A percentile compares a stretch with the other conserved stretches of the same genome.
Conservation (phyloP, 2,329 filamentous ascomycete genomes). For the Geosmithia flava region DNA sequence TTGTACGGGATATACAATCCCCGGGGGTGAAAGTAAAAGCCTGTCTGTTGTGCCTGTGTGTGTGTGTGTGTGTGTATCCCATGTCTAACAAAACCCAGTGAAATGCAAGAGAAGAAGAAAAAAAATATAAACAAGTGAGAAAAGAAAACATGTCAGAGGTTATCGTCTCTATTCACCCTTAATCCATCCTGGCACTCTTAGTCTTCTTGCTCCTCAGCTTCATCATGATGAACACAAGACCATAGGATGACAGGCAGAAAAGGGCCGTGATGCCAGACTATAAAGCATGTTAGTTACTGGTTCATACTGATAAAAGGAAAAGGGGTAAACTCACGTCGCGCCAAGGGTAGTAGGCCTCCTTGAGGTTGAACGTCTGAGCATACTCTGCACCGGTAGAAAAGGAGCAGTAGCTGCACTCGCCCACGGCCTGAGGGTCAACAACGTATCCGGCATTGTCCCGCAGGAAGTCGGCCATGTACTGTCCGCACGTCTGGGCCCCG, state of each 20-base stretch:
- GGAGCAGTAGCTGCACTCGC: conserved; percentile 42
- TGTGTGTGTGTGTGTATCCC: too few relatives aligned
- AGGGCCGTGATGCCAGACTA: conserved; percentile 35
- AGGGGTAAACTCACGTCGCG: conserved; percentile 27
- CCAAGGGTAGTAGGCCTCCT: conserved; percentile 48
- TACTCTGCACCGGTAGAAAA: conserved; percentile 44
- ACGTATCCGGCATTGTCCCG: conserved; percentile 21
- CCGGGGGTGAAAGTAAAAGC: too few relatives aligned
- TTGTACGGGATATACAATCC: too few relatives aligned
- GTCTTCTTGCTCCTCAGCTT: conserved; percentile 25
- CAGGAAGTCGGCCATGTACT: conserved; percentile 42
- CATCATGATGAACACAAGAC: conserved; percentile 22
- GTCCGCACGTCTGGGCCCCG: conserved; percentile 43
- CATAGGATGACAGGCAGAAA: conserved; percentile 37
- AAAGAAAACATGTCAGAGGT: too few relatives aligned
- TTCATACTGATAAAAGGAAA: neutral
- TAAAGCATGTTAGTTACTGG: neutral
- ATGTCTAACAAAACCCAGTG: too few relatives aligned
- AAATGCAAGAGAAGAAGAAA: too few relatives aligned
- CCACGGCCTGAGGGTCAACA: conserved; percentile 39
- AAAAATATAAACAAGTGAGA: too few relatives aligned
- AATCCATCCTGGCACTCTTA: conserved; percentile 16
- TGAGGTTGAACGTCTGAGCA: conserved; percentile 39
- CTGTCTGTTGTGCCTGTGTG: too few relatives aligned
- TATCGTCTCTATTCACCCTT: neutral